Evolutionary conservation across 805 yeast species (phyloP).

Genomic region (Yamadazyma phyllophila): DNA sequence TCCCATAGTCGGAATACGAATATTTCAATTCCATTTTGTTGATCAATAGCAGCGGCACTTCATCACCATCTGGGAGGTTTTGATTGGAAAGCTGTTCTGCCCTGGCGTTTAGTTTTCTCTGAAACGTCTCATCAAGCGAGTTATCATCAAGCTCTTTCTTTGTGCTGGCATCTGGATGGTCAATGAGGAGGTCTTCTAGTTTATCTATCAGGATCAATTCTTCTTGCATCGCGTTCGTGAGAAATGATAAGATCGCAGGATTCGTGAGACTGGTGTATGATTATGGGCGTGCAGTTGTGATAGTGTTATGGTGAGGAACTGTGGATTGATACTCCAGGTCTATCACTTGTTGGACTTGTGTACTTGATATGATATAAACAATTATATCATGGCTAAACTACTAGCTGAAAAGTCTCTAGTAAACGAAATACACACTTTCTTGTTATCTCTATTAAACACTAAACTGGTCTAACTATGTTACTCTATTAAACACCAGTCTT

Average conservation of each 20-base stretch:
- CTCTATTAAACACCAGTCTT: too few species aligned
- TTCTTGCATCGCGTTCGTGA: conserved; percentile 18
- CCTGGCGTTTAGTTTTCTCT: conserved; percentile 38
- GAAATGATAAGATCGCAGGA: not conserved
- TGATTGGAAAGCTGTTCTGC: conserved; percentile 35
- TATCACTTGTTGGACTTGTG: too few species aligned
- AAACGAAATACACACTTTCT: too few species aligned
- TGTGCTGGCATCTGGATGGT: conserved; percentile 38
- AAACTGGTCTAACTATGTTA: too few species aligned
- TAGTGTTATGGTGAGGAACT: too few species aligned
- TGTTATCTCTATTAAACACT: too few species aligned
- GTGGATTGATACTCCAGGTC: too few species aligned
- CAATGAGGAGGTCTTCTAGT: conserved; percentile 47
- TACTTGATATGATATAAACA: too few species aligned
- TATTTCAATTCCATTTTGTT: conserved; percentile 32
- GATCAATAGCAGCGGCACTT: conserved; percentile 24
- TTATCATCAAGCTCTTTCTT: conserved; percentile 26
- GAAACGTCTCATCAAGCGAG: conserved; percentile 41
- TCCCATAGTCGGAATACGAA: conserved; percentile 25
- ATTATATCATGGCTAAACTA: too few species aligned
- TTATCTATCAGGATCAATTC: conserved; percentile 39
- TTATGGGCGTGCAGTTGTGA: too few species aligned
- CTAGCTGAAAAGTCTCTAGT: too few species aligned
- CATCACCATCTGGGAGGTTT: not conserved
- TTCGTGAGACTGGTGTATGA: too few species aligned